These are phyloP conservation scores for Citrus reticulata DNA, from an alignment of 345 rosid genomes.

Conservation along the genomic window DNA sequence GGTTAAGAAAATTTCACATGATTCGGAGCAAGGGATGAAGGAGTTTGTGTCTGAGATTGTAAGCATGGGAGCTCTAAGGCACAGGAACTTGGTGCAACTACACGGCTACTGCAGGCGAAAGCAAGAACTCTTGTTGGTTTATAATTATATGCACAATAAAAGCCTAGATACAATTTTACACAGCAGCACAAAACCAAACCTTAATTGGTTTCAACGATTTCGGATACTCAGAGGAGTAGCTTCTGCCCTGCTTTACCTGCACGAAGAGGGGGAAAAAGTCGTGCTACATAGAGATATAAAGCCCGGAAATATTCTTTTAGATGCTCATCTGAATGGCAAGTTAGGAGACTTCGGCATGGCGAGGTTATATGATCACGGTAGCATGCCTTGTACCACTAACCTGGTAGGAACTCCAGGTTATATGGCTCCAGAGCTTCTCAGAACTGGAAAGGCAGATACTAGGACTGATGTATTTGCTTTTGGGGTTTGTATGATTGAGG, in stretches of 20 bases:
- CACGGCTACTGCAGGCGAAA: conserved; percentile 43
- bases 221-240: conserved; percentile 42
- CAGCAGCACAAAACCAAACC: conserved; percentile 10
- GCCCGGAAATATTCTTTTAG: conserved; percentile 45
- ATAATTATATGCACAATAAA: conserved; percentile 43
- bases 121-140: conserved; percentile 42
- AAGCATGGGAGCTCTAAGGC: conserved; percentile 44
- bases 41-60: conserved; percentile 49
- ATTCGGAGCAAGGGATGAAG: conserved; percentile 40
- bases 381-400: conserved; percentile 6
- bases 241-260: conserved; percentile 44
- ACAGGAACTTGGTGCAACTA: conserved; percentile 49
- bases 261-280: conserved; percentile 49
- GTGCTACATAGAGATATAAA: conserved; percentile 55
- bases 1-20: conserved; percentile 42
- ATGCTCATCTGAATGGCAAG: conserved; percentile 15
- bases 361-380: conserved; percentile 15
- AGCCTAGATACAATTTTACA: conserved; percentile 44
- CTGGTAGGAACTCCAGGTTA: conserved; percentile 36
- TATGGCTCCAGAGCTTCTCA: conserved; percentile 46
- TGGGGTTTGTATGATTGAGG: conserved; percentile 45
- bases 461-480: conserved; percentile 44
- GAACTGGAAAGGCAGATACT: conserved; percentile 33
- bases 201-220: conserved; percentile 40
- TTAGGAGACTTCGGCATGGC: conserved; percentile 34